These are phyloP conservation scores for Xylaria telfairii DNA, from an alignment of 495 filamentous ascomycete species.

Conservation along the genomic window DNA sequence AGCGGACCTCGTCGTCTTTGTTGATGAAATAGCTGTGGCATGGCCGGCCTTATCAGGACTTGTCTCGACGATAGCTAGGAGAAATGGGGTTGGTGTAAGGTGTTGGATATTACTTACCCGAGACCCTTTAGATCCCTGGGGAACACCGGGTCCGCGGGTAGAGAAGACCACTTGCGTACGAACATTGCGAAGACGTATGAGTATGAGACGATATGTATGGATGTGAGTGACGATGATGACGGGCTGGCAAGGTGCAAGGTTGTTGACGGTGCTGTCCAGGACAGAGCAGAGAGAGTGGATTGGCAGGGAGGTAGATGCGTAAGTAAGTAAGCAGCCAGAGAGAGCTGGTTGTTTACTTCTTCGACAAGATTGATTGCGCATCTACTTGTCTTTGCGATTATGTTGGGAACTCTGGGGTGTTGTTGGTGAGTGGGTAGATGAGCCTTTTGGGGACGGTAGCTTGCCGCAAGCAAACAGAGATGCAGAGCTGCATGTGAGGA, in stretches of 20 bases:
- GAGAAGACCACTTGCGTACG: conserved; percentile 62
- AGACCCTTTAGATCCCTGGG: conserved; percentile 66
- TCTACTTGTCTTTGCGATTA: background rate
- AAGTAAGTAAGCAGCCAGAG: background rate
- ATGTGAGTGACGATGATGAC: background rate
- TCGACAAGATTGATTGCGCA: background rate
- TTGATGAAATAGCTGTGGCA: conserved; percentile 71
- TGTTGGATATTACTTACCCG: conserved; percentile 61
- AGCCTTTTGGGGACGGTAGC: background rate
- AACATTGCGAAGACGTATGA: conserved; percentile 62
- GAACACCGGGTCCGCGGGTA: conserved; percentile 74
- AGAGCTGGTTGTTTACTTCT: background rate
- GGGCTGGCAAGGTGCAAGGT: background rate
- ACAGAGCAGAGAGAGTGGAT: background rate
- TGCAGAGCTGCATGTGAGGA: background rate
- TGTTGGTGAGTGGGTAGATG: background rate
- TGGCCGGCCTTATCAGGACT: conserved; percentile 18
- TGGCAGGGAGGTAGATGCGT: background rate
- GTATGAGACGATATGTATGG: background rate
- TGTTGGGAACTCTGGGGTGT: background rate
- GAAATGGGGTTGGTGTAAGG: background rate
- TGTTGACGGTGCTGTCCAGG: background rate
- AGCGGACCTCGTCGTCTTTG: conserved; percentile 72
- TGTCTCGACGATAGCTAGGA: conserved; percentile 17
- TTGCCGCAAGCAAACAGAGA: background rate